These are phyloP conservation scores for Rubia yunnanensis DNA, from an alignment of 257 asterid species.

Conservation along the genomic window DNA sequence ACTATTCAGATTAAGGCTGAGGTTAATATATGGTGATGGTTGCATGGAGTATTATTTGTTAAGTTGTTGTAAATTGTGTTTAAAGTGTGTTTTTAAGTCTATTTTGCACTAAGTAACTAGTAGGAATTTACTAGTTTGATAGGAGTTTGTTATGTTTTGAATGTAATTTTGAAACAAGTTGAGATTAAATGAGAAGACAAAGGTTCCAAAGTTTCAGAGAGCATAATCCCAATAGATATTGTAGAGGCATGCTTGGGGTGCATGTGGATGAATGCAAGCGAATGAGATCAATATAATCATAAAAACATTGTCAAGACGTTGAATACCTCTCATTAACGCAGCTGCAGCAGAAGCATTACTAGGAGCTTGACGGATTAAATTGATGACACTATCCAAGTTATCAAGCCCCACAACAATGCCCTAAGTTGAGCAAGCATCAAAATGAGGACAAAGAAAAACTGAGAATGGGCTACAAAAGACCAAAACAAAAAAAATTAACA, in stretches of 20 bases:
- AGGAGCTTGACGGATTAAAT: conserved; percentile 64
- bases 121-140: neutral
- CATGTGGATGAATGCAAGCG: neutral
- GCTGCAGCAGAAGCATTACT: conserved; percentile 52
- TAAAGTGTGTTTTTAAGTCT: no score
- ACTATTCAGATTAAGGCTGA: neutral
- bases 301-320: conserved; percentile 10
- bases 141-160: neutral
- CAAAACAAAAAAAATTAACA: conserved; percentile 3
- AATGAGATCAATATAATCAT: neutral
- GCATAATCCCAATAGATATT: neutral
- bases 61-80: no score
- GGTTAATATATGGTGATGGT: no score
- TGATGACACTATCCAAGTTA: conserved; percentile 70
- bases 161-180: neutral
- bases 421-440: conserved; percentile 33
- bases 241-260: neutral
- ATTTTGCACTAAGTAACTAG: neutral
- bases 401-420: conserved; percentile 84
- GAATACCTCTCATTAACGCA: conserved; percentile 62
- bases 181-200: neutral
- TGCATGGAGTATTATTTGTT: neutral
- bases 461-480: neutral
- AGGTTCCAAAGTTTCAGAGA: no score
- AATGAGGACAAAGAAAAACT: neutral